Conservation (phyloP, 2,329 filamentous ascomycete genomes). For the Colletotrichum graminicola region DNA sequence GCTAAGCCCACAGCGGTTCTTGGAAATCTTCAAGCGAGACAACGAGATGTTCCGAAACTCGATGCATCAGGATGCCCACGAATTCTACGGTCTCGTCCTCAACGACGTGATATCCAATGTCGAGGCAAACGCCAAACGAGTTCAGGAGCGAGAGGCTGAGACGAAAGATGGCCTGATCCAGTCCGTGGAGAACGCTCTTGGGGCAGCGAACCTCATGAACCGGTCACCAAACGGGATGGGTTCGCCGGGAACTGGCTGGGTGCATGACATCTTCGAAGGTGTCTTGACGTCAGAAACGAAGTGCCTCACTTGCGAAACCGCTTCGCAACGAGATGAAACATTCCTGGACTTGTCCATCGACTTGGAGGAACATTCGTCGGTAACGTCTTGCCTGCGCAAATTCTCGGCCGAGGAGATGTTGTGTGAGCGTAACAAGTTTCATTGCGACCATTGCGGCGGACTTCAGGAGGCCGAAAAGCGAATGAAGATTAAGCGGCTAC, state of each 20-base stretch:
- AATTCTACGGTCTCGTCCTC: constrained; percentile 94
- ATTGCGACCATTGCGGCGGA: constrained; percentile 96
- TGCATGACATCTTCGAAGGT: constrained; percentile 97
- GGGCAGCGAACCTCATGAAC: constrained; percentile 49
- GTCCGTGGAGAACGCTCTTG: constrained; percentile 59
- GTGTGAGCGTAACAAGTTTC: constrained; percentile 98
- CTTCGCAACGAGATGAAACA: constrained; percentile 93
- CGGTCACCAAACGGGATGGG: constrained; percentile 57
- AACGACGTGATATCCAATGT: constrained; percentile 97
- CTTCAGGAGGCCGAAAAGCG: constrained; percentile 98
- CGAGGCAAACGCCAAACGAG: constrained; percentile 82
- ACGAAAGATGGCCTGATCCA: constrained; percentile 61
- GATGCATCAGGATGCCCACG: constrained; percentile 98
- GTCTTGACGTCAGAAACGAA: constrained; percentile 95
- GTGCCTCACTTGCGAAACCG: constrained; percentile 95
- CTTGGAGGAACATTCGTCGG: constrained; percentile 92
- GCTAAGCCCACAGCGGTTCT: constrained; percentile 89
- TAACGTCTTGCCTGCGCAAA: constrained; percentile 93
- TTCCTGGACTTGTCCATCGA: constrained; percentile 98
- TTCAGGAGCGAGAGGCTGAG: constrained; percentile 62
- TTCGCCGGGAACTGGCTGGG: constrained; percentile 82
- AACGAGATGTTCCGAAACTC: constrained; percentile 98
- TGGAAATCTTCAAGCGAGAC: constrained; percentile 92
- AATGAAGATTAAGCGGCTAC: constrained; percentile 98
- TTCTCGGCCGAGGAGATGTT: constrained; percentile 99